Conservation (phyloP, 2,329 filamentous ascomycete genomes). For the Cladosporium sphaerospermum region DNA sequence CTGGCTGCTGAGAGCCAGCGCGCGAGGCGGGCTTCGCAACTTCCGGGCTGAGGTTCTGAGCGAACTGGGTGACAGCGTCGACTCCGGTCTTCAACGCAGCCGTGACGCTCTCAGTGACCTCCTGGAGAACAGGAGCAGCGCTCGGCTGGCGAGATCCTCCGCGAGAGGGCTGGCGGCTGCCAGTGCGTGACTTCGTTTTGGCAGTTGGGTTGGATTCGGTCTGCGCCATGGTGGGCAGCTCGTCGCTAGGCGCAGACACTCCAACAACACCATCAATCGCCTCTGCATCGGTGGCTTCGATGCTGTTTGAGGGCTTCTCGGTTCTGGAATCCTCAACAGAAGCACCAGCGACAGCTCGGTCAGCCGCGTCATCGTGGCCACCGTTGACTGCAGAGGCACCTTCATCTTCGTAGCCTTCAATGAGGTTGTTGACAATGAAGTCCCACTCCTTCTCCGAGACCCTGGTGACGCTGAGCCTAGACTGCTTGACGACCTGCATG, state of each 20-base stretch:
- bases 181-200: neutral
- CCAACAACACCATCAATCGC: no score
- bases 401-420: constrained; percentile 22
- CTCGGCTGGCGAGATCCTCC: neutral
- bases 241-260: no score
- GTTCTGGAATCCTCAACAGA: neutral
- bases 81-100: neutral
- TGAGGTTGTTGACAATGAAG: constrained; percentile 45
- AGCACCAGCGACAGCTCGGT: neutral
- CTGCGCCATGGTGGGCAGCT: neutral
- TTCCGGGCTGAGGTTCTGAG: neutral
- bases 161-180: neutral
- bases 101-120: neutral
- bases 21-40: neutral
- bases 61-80: neutral
- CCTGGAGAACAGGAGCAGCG: neutral
- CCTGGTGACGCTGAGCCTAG: constrained; percentile 72
- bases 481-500: constrained; percentile 79
- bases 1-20: constrained; percentile 9
- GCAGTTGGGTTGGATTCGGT: neutral
- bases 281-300: no score
- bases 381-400: neutral
- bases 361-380: neutral
- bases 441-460: constrained; percentile 62
- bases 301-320: neutral